Base-by-base conservation (phyloP, 2,329 filamentous ascomycete species). In the Penicillium corylophilum region DNA sequence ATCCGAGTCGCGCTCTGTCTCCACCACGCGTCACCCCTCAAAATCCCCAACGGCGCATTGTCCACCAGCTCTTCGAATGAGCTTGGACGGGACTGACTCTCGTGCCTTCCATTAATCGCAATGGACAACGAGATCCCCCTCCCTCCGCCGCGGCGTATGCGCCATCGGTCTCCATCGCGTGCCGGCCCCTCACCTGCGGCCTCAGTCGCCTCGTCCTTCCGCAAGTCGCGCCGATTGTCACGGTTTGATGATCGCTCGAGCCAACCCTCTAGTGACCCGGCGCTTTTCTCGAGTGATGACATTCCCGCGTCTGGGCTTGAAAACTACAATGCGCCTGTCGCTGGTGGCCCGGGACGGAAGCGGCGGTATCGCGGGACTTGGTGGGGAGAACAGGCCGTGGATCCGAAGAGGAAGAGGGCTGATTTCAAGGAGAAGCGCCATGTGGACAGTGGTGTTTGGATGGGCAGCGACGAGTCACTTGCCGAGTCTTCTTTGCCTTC, bases 241-340 rank as follows among this genome's bases (percentile, higher is more conserved):
- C 65, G 66, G 18, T 64, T 70, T 35, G 68, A 71, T 44, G 70
- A 72, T 47, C 60, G 62, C 35, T 71, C 70, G 13, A 71, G 69
- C 50, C 67, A 71, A 39, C 71, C 69, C 1, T 76, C 73, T 0
- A 75, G 68, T 46, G 75, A 78, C 45, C 73, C 74, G 0, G 74
- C 75, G 1, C 60, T 77, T 1, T 78, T 78, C 61, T 77, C 75
- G 0, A 77, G 74, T 50, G 75, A 78, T 48, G 75, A 77, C 46
- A 70, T 74, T 43, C 72, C 74, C 12, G 74, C 70, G 1, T 75
- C 74, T 0, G 73, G 73, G 1, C 55, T 76, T 13, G 75, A 77
- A 59, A 76, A 77, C 46, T 77, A 76, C 54, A 53, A 69, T 55
- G 61, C 64, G 13, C 52, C 62, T 4, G 56, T 54, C 6, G 26